These are phyloP conservation scores for Mycena leptocephala DNA, from an alignment of 768 basidiomycete species.

Conservation along the genomic window DNA sequence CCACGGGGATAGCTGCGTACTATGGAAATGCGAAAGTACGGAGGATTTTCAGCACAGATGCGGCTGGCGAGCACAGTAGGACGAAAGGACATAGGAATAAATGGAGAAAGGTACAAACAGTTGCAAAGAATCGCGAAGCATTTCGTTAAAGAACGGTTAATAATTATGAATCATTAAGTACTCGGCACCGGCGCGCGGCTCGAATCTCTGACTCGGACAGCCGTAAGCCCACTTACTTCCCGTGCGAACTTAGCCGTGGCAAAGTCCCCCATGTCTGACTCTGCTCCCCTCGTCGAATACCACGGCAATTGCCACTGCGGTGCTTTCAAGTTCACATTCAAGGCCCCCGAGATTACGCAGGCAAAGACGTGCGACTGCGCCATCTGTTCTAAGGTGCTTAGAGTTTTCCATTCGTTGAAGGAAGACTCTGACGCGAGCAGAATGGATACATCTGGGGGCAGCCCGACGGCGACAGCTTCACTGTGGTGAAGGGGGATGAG, in stretches of 20 bases:
- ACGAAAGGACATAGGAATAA: too few relatives aligned
- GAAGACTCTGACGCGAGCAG: slow-evolving; percentile 2
- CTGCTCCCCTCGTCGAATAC: slow-evolving; percentile 17
- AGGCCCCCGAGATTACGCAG: slow-evolving; percentile 17
- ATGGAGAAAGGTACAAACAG: too few relatives aligned
- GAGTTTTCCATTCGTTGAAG: background rate
- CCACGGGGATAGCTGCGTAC: too few relatives aligned
- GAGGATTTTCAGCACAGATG: too few relatives aligned
- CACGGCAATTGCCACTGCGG: slow-evolving; percentile 25
- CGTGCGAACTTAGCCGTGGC: background rate
- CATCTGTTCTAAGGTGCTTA: slow-evolving; percentile 19
- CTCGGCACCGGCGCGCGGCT: slow-evolving; percentile 1
- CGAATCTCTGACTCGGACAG: slow-evolving; percentile 7
- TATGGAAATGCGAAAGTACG: too few relatives aligned
- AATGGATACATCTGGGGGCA: slow-evolving; percentile 22
- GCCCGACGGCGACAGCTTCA: background rate
- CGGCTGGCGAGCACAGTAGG: too few relatives aligned
- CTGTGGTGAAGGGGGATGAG: slow-evolving; percentile 24
- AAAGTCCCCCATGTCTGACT: slow-evolving; percentile 15
- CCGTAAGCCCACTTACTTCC: background rate
- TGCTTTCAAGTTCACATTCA: slow-evolving; percentile 24
- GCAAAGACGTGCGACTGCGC: slow-evolving; percentile 21
- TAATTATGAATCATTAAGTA: background rate
- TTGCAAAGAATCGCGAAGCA: too few relatives aligned
- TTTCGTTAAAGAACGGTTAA: too few relatives aligned